Conservation (phyloP, 106 monocot species). For the Allium cepa region DNA sequence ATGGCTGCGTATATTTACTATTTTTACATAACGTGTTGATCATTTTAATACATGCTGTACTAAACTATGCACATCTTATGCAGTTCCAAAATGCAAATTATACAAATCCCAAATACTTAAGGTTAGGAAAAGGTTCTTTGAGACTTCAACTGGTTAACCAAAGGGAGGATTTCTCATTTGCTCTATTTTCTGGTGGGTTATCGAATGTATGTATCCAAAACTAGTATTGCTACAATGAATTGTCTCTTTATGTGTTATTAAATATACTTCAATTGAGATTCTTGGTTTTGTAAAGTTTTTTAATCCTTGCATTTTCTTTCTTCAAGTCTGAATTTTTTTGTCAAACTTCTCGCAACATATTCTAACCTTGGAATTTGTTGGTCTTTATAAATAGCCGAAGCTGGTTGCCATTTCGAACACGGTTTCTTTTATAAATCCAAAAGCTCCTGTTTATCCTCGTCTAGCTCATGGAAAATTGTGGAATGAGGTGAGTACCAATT, state of each 20-base stretch:
- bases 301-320: not conserved
- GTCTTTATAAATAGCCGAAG: conserved; percentile 55
- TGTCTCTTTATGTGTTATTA: too few species aligned
- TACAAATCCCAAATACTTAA: conserved; percentile 31
- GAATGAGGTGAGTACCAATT: conserved; percentile 74
- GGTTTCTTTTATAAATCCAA: conserved; percentile 74
- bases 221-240: not conserved
- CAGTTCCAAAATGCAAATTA: conserved; percentile 92
- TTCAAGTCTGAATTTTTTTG: too few species aligned
- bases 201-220: conserved; percentile 43
- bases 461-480: conserved; percentile 89
- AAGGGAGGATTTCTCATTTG: conserved; percentile 91
- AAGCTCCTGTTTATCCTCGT: conserved; percentile 91
- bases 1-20: too few species aligned
- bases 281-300: too few species aligned
- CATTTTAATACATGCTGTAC: too few species aligned
- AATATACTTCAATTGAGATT: too few species aligned
- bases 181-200: conserved; percentile 76
- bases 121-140: conserved; percentile 56
- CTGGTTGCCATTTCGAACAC: conserved; percentile 66
- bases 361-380: not conserved
- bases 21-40: too few species aligned
- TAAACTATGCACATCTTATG: conserved; percentile 16
- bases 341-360: not conserved
- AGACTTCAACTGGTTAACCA: conserved; percentile 91